Base-by-base conservation (phyloP, 441 rosid species). In the Metrosideros polymorpha region DNA sequence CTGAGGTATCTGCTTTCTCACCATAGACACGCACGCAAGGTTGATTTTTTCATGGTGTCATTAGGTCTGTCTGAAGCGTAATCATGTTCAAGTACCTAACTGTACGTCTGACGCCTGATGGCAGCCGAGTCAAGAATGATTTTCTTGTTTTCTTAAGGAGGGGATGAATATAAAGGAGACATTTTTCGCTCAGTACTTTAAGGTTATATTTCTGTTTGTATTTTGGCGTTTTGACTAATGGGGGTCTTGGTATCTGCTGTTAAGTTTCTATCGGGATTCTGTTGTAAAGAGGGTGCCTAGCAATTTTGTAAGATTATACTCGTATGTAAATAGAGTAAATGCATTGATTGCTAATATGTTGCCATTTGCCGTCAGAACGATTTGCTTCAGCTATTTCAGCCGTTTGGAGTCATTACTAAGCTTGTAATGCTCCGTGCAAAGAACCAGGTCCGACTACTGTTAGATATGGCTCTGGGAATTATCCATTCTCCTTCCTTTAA, bases 361-460 rank as follows among this genome's bases (percentile, higher is more conserved):
- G 35, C 35, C 27, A 12, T 43, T 32, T 39, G 13, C 30, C 86
- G 32, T 82, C 94, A 98, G 99, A 96, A 96, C 90, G 99, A 98
- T 90, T 91, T 98, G 92, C 98, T 98, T 87, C 98, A 95, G 94
- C 95, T 98, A 86, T 96, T 98, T 88, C 99, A 98, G 92, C 99
- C 98, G 42, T 98, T 96, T 92, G 99, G 99, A 49, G 98, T 93
- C 82, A 95, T 98, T 86, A 96, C 99, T 66, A 98, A 96, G 93
- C 98, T 98, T 86, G 99, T 96, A 54, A 96, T 98, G 99, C 98
- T 98, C 83, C 92, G 99, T 18, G 99, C 99, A 32, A 98, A 98
- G 93, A 98, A 96, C 90, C 99, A 98, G 99, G 99, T 95, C 22
- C 0, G 17, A 85, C 87, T 43, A 86, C 15, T 39, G 79, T 71